phyloP scores from a whole-genome alignment of 495 filamentous ascomycete genomes.

The Hypoxylon fuscum region DNA sequence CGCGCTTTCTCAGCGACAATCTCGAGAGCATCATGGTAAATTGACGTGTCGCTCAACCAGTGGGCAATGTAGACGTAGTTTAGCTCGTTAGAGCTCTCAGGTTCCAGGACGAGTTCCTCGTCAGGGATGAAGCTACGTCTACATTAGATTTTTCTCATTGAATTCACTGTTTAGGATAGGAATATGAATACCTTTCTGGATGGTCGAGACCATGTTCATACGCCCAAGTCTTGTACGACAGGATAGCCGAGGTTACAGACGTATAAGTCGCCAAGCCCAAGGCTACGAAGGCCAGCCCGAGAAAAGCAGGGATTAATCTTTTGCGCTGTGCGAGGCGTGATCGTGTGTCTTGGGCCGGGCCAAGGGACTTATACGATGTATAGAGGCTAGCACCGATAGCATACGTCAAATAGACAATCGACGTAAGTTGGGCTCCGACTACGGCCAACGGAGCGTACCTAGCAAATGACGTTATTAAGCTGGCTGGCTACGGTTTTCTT shows the following conservation, averaged over 20 bases:
- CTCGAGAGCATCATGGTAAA: slow-evolving; percentile 54
- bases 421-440: slow-evolving; percentile 45
- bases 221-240: slow-evolving; percentile 63
- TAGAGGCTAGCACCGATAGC: slow-evolving; percentile 51
- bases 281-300: slow-evolving; percentile 50
- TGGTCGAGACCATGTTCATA: slow-evolving; percentile 53
- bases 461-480: slow-evolving; percentile 8
- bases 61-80: slow-evolving; percentile 45
- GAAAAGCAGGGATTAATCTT: slow-evolving; percentile 54
- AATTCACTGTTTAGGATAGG: not conserved
- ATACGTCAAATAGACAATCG: slow-evolving; percentile 49
- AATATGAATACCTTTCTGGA: slow-evolving; percentile 44
- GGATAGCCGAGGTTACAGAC: slow-evolving; percentile 41
- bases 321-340: slow-evolving; percentile 52
- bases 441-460: slow-evolving; percentile 53
- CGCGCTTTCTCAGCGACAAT: slow-evolving; percentile 54
- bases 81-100: slow-evolving; percentile 38
- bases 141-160: slow-evolving; percentile 12
- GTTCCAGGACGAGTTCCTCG: slow-evolving; percentile 8
- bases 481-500: not conserved
- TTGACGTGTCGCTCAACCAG: slow-evolving; percentile 60
- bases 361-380: slow-evolving; percentile 54
- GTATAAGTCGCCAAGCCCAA: slow-evolving; percentile 51
- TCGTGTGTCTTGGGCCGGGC: slow-evolving; percentile 58
- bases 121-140: slow-evolving; percentile 21